Evolutionary conservation across 768 basidiomycete genomes (phyloP).

Genomic region (Trametes meyenii): DNA sequence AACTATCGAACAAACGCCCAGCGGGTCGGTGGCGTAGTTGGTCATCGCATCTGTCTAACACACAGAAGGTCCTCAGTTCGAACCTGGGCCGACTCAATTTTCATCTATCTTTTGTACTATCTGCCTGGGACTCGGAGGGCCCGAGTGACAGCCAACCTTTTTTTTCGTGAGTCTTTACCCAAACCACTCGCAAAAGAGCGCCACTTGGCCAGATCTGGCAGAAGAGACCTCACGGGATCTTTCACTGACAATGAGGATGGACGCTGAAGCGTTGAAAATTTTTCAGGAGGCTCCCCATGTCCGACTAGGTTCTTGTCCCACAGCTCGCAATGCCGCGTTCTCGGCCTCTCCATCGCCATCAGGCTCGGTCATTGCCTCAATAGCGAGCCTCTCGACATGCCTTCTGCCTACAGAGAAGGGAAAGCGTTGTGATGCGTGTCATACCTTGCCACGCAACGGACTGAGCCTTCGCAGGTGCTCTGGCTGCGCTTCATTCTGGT

Average conservation of each 20-base stretch:
- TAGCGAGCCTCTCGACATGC: conserved; percentile 47
- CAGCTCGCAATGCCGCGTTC: conserved; percentile 54
- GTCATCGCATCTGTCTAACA: conserved; percentile 86
- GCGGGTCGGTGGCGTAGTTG: conserved; percentile 72
- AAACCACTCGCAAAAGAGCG: no score
- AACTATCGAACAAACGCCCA: background rate
- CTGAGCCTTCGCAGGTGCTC: conserved; percentile 56
- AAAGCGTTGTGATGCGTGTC: conserved; percentile 68
- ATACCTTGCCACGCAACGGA: conserved; percentile 37
- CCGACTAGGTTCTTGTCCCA: conserved; percentile 47
- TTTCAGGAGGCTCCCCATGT: conserved; percentile 8
- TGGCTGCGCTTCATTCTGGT: conserved; percentile 73
- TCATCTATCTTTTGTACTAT: background rate
- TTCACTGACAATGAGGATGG: no score
- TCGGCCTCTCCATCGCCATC: conserved; percentile 41
- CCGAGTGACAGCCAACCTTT: no score
- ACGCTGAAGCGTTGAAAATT: no score
- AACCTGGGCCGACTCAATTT: conserved; percentile 54
- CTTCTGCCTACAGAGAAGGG: conserved; percentile 63
- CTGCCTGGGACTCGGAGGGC: no score
- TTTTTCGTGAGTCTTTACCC: no score
- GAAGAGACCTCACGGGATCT: no score
- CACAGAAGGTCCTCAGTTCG: conserved; percentile 79
- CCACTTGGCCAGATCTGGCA: no score
- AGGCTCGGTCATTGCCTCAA: conserved; percentile 54